Evolutionary conservation across 768 basidiomycete genomes (phyloP).

Genomic region (Boletus eberwhitei): DNA sequence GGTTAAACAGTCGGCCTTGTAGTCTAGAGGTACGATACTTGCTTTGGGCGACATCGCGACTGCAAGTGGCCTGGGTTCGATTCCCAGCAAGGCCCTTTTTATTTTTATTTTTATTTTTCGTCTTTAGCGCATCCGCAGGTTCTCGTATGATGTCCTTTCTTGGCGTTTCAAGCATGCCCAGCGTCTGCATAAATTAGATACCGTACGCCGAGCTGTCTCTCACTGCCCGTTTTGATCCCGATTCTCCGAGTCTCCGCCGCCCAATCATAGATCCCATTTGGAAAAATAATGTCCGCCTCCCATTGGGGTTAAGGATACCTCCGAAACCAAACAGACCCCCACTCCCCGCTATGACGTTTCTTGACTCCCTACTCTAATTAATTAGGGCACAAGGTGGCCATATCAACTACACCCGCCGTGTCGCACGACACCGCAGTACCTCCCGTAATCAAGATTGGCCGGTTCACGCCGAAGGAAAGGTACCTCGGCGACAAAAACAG

Average conservation of each 20-base stretch:
- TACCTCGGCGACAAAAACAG: not conserved
- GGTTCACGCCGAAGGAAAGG: not conserved
- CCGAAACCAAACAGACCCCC: not conserved
- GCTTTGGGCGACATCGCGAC: conserved; percentile 24
- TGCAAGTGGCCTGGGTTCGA: conserved; percentile 41
- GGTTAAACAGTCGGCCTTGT: conserved; percentile 21
- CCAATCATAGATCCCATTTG: not conserved
- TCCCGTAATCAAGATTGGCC: not conserved
- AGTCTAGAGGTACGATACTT: conserved; percentile 37
- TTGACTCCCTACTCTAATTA: not conserved
- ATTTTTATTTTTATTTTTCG: not conserved
- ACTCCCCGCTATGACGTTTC: no score
- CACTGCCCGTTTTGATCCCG: not conserved
- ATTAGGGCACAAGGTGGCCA: not conserved
- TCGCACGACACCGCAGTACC: not conserved
- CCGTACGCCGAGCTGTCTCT: no score
- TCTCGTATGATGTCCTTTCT: not conserved
- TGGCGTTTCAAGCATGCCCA: not conserved
- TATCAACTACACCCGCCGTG: not conserved
- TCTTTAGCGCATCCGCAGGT: no score
- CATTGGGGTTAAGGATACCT: not conserved
- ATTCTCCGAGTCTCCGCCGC: not conserved
- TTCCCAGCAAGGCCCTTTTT: conserved; percentile 37
- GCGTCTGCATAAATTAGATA: not conserved
- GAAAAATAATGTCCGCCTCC: not conserved